phyloP scores from a whole-genome alignment of 2,329 filamentous ascomycete species.

The Epichloe sibirici region DNA sequence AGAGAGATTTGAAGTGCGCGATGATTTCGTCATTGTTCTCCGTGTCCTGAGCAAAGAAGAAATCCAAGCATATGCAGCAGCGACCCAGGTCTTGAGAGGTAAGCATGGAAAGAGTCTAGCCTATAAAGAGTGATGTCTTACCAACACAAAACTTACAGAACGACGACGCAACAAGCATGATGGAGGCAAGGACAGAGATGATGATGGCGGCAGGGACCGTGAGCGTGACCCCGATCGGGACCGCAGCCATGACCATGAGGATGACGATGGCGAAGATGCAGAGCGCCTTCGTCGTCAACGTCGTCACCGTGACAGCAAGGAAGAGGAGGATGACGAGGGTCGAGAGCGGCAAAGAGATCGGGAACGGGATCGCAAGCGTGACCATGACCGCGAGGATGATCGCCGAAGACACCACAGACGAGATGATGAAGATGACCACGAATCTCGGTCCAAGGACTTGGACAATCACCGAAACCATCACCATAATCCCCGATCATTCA shows the following conservation, averaged over 20 bases:
- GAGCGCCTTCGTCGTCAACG: conserved; percentile 10
- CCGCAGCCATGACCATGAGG: conserved; percentile 4
- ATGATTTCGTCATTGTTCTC: conserved; percentile 87
- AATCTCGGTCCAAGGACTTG: conserved; percentile 6
- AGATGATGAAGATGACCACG: conserved; percentile 14
- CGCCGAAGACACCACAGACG: conserved; percentile 11
- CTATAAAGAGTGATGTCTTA: neutral
- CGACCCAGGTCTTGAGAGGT: conserved; percentile 74
- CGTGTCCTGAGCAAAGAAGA: conserved; percentile 79
- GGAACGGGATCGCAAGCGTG: conserved; percentile 2
- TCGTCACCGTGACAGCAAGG: conserved; percentile 11
- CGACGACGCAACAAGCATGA: conserved; percentile 22
- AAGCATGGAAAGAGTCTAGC: conserved; percentile 15
- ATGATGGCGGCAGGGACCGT: conserved; percentile 4
- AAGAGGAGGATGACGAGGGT: conserved; percentile 4
- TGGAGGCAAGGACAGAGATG: conserved; percentile 24
- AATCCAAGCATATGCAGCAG: conserved; percentile 74
- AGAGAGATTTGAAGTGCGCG: conserved; percentile 82
- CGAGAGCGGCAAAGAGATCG: neutral
- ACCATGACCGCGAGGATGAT: conserved; percentile 8
- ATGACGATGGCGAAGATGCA: conserved; percentile 9
- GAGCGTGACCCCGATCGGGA: conserved; percentile 1
- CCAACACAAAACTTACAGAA: conserved; percentile 10
- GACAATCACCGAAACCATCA: conserved; percentile 8
- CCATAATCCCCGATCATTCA: conserved; percentile 11